Evolutionary conservation across 2,329 filamentous ascomycete species (phyloP), one percentile per base, ranked within the genome.

Genomic region (Pseudogymnoascus sp.): DNA sequence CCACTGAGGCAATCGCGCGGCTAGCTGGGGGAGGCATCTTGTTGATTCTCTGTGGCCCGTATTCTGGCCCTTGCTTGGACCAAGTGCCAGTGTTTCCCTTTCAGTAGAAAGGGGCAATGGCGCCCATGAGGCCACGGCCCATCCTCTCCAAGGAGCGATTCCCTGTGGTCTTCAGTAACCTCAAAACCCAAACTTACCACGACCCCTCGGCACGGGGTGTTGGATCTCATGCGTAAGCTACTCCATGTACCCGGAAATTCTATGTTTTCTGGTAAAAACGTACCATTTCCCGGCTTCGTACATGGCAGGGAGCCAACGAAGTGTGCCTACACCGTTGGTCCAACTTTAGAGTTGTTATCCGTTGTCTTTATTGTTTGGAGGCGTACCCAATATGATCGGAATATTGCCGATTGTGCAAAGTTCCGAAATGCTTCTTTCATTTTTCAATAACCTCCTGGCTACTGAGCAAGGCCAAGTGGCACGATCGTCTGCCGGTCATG

Each of bases 131-230:
- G 14, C 75, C 75, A 61, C 76, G 84, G 61, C 80, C 83, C 61
- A 81, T 81, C 65, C 74, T 89, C n/a, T 74, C 85, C 22, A 91
- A 90, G 71, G 85, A 90, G 58, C 80, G 82, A 60, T 90, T 95
- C 70, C 77, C 86, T 2, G 73, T 76, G 37, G 81, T 86, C 64
- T 91, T 95, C 73, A 78, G 80, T 20, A 80, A 79, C 33, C 79
- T 89, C 47, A 88, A 89, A 72, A 88, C 86, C 20, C 86, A 89
- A 67, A 79, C 82, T 16, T 94, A 94, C 74, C 80, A 80, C 65
- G 87, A 90, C 68, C 81, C 70, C 22, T 28, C 82, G 2, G 75
- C 82, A 22, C 78, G 84, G 66, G 80, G 81, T 6, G 77, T 76
- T 9, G 77, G 78, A 14, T 80, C 79, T 62, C 81, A 86, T 66